Evolutionary conservation across 2,329 filamentous ascomycete species (phyloP).

Genomic region (Alternaria sp.): DNA sequence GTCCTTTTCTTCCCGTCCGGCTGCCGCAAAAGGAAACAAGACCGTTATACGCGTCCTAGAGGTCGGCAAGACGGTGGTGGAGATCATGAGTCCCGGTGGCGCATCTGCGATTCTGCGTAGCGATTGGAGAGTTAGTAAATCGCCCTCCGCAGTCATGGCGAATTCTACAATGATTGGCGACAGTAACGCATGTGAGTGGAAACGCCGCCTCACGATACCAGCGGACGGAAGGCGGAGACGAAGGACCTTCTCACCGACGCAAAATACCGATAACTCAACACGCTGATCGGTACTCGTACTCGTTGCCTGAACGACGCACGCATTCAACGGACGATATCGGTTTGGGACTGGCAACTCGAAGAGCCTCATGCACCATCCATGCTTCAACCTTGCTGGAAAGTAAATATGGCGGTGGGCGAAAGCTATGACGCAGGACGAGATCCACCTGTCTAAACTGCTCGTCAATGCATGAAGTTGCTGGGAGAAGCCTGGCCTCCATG

Average conservation of each 20-base stretch:
- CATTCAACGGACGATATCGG: neutral
- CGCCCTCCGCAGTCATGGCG: conserved; percentile 4
- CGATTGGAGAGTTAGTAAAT: conserved; percentile 15
- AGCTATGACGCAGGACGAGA: conserved; percentile 31
- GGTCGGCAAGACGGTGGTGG: conserved; percentile 14
- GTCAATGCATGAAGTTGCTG: conserved; percentile 28
- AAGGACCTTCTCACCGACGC: conserved; percentile 10
- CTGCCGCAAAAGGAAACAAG: conserved; percentile 16
- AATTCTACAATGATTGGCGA: conserved; percentile 4
- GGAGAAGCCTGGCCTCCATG: conserved; percentile 24
- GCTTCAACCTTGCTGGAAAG: conserved; percentile 13
- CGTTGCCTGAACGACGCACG: conserved; percentile 24
- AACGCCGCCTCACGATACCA: conserved; percentile 10
- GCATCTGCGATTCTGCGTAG: neutral
- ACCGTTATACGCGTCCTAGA: conserved; percentile 14
- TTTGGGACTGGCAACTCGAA: conserved; percentile 14
- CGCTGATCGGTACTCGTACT: conserved; percentile 7
- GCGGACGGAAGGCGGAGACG: conserved; percentile 12
- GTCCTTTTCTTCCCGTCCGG: conserved; percentile 12
- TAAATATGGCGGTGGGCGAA: conserved; percentile 18
- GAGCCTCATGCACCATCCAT: conserved; percentile 24
- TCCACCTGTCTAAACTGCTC: conserved; percentile 28
- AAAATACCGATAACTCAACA: conserved; percentile 7
- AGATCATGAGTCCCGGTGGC: conserved; percentile 5
- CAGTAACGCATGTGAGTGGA: conserved; percentile 16